Evolutionary conservation across 2,329 filamentous ascomycete genomes (phyloP).

Genomic region (Periconia sp.): DNA sequence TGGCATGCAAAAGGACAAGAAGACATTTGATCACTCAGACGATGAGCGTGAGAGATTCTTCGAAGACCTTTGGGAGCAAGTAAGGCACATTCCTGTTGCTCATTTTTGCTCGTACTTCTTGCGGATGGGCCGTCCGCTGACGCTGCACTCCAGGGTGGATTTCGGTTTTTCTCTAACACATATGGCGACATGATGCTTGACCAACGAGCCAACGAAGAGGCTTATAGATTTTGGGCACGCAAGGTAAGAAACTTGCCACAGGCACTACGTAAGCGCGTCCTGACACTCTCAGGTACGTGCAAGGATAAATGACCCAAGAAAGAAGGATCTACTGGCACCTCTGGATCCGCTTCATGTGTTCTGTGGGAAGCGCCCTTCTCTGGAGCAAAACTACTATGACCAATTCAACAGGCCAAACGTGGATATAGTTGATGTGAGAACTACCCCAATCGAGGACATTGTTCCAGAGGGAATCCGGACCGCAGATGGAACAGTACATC

Average conservation of each 20-base stretch:
- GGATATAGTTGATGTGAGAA: slow-evolving; percentile 41
- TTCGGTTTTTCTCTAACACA: slow-evolving; percentile 15
- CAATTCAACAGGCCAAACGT: slow-evolving; percentile 45
- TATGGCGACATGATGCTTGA: slow-evolving; percentile 33
- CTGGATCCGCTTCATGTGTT: slow-evolving; percentile 45
- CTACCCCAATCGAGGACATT: slow-evolving; percentile 37
- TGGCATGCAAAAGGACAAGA: slow-evolving; percentile 54
- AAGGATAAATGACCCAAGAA: slow-evolving; percentile 45
- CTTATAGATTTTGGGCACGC: slow-evolving; percentile 51
- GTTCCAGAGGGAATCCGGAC: slow-evolving; percentile 37
- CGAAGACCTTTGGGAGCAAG: slow-evolving; percentile 44
- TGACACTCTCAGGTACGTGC: slow-evolving; percentile 16
- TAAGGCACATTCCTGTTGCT: slow-evolving; percentile 30
- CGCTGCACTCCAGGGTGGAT: slow-evolving; percentile 17
- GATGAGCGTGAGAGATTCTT: slow-evolving; percentile 47
- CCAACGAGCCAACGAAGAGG: slow-evolving; percentile 42
- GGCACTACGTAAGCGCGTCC: background rate
- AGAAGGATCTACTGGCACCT: slow-evolving; percentile 48
- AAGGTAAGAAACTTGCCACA: slow-evolving; percentile 22
- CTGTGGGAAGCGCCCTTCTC: slow-evolving; percentile 46
- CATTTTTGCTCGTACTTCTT: too few species aligned
- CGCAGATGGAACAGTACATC: slow-evolving; percentile 35
- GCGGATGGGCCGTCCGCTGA: too few species aligned
- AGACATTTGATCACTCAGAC: slow-evolving; percentile 51
- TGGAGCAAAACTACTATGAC: slow-evolving; percentile 52